Evolutionary conservation across 148 eudicot genomes (phyloP), one percentile per base, ranked within the genome.

Genomic region (Persicaria maculosa): DNA sequence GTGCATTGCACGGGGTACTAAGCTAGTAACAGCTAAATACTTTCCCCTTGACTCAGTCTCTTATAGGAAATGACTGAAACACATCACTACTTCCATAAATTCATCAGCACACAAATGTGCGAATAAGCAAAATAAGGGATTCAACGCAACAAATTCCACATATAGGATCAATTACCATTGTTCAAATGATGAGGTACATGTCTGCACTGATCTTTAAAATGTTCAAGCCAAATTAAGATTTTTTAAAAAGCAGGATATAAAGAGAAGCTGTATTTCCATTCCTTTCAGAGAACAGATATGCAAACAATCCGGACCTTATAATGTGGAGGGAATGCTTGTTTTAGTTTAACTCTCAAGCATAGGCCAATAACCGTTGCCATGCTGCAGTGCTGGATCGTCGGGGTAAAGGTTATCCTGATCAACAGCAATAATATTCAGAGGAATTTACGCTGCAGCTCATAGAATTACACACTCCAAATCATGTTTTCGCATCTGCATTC

Each of bases 341-440:
- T 91, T 44, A 91, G 81, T 68, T 88, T 91, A 81, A 91, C 90
- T 75, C 98, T 85, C 31, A 93, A 83, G 83, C 98, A 93, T 40
- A 93, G 79, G 71, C 98, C 98, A 72, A 93, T 93, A 20, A 93
- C 91, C 1, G 91, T 86, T 19, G 97, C 98, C 98, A 93, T 91
- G 80, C 88, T 91, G 80, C 97, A 93, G 48, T 91, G 94, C 80
- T 86, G 98, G 73, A 91, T 89, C 47, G 97, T 93, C 67, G 95
- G 97, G 9, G 97, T 93, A 85, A 93, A 93, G 74, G 87, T 89
- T 55, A 91, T 86, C 97, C 98, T 91, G 86, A 76, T 73, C 22
- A 78, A 73, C 36, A 7, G 12, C 47, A 4, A 48, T 22, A 10
- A 71, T 45, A 12, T 17, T 72, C 54, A 67, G 70, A 68, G n/a